Base-by-base conservation (phyloP, 75 land plant species). In the Azolla pinnata region DNA sequence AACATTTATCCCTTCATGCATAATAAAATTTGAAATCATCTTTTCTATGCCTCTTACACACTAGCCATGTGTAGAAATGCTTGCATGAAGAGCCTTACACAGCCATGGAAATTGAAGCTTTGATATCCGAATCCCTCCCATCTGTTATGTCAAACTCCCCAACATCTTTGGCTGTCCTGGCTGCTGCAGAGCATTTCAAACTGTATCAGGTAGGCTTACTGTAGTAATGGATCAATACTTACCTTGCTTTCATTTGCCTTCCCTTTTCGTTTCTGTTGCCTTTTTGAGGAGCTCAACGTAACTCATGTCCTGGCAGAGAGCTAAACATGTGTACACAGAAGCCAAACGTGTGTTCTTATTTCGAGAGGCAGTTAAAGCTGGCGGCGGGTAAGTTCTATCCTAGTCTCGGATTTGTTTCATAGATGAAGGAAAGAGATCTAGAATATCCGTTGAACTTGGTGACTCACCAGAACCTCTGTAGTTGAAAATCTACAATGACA, bases 281-380 rank as follows among this genome's bases (percentile, higher is more conserved):
- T n/a, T n/a, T n/a, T n/a, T n/a, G n/a, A n/a, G n/a, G n/a, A n/a
- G n/a, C n/a, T n/a, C n/a, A n/a, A n/a, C n/a, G n/a, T n/a, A n/a
- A n/a, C n/a, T n/a, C n/a, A n/a, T n/a, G n/a, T n/a, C n/a, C n/a
- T n/a, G 61, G 50, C 61, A 93, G 98, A 75, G 98, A 61, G 98
- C 98, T 0, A 74, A 80, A 33, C 98, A 93, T 67, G 98, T 93
- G 16, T 93, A 93, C 55, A 67, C 87, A 48, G 98, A 93, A 67
- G 96, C 98, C 40, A 83, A 63, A 57, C 83, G 98, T 33, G 98
- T 93, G 20, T 63, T 82, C 70, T 75, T 74, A 40, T 93, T 93
- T 64, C 81, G 72, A 60, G 90, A 81, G 31, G 66, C 81, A 27
- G 91, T 86, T 3, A 57, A 46, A 45, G 76, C 96, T 42, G 52